A percentile compares a stretch with the other conserved stretches of the same genome.
These are phyloP conservation scores for Fusarium floridanum DNA, from an alignment of 2,329 filamentous ascomycete genomes.

Conservation along the genomic window DNA sequence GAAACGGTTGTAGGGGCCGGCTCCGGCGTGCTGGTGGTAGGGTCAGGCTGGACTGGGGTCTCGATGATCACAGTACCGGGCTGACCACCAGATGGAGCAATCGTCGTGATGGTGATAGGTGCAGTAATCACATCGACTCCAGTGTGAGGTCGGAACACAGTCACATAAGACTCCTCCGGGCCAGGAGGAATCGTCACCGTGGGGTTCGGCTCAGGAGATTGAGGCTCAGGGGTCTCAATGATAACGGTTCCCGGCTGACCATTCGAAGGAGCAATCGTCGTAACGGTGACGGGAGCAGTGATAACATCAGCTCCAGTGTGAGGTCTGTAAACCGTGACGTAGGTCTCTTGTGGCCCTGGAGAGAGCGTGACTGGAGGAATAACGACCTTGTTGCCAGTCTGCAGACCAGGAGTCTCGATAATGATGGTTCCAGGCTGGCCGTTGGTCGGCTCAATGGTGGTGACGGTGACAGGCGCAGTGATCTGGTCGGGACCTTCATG, in stretches of 20 bases:
- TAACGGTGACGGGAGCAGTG: conserved; percentile 25
- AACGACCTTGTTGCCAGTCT: background rate
- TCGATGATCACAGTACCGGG: conserved; percentile 34
- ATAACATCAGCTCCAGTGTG: conserved; percentile 26
- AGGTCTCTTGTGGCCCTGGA: background rate
- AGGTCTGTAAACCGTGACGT: conserved; percentile 20
- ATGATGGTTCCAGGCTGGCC: conserved; percentile 29
- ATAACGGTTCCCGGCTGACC: conserved; percentile 26
- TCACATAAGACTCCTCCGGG: conserved; percentile 22
- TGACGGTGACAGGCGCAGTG: conserved; percentile 23
- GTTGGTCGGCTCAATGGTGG: conserved; percentile 18
- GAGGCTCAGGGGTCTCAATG: conserved; percentile 23
- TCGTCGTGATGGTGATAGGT: conserved; percentile 19
- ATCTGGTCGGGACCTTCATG: conserved; percentile 22
- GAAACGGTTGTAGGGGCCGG: conserved; percentile 13
- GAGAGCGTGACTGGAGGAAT: conserved; percentile 11
- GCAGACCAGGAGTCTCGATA: conserved; percentile 21
- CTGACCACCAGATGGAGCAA: conserved; percentile 19
- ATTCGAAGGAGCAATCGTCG: conserved; percentile 22
- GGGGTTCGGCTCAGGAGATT: conserved; percentile 8
- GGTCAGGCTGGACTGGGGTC: conserved; percentile 22
- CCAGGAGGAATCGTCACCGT: conserved; percentile 25
- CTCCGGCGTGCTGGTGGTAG: background rate
- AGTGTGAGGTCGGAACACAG: conserved; percentile 29
- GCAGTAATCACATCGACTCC: conserved; percentile 22